Evolutionary conservation across 495 filamentous ascomycete species (phyloP).

Genomic region (Annulohypoxylon moriforme): DNA sequence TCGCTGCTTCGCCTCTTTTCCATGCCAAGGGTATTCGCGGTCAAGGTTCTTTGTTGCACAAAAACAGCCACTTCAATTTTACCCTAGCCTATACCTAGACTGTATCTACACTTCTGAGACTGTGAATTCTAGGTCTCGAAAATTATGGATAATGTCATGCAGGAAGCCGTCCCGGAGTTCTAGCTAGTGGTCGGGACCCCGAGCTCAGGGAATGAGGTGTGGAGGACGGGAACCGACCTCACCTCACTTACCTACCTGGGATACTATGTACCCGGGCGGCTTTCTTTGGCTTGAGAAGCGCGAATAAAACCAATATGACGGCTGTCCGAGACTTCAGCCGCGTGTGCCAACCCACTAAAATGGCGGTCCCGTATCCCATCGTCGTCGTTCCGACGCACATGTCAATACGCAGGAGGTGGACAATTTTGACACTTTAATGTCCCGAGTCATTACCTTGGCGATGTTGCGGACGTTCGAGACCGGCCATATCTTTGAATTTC

Average conservation of each 20-base stretch:
- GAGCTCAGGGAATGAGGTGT: conserved; percentile 31
- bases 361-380: conserved; percentile 15
- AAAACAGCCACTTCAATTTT: conserved; percentile 43
- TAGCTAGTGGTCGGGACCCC: conserved; percentile 32
- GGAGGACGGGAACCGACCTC: conserved; percentile 40
- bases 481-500: not conserved
- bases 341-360: conserved; percentile 13
- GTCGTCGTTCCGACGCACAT: conserved; percentile 28
- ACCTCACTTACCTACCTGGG: conserved; percentile 16
- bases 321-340: conserved; percentile 39
- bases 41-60: conserved; percentile 37
- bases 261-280: conserved; percentile 9
- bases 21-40: conserved; percentile 22
- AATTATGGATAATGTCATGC: conserved; percentile 42
- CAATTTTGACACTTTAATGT: conserved; percentile 18
- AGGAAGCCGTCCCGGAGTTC: conserved; percentile 45
- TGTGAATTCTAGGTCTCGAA: conserved; percentile 41
- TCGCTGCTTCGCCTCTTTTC: conserved; percentile 7
- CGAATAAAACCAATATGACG: conserved; percentile 16
- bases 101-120: conserved; percentile 39
- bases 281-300: conserved; percentile 18
- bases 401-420: conserved; percentile 21
- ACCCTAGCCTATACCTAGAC: conserved; percentile 33
- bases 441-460: conserved; percentile 10
- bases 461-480: conserved; percentile 14